phyloP scores from a whole-genome alignment of 331 rosid species.

The Acacia concinna region DNA sequence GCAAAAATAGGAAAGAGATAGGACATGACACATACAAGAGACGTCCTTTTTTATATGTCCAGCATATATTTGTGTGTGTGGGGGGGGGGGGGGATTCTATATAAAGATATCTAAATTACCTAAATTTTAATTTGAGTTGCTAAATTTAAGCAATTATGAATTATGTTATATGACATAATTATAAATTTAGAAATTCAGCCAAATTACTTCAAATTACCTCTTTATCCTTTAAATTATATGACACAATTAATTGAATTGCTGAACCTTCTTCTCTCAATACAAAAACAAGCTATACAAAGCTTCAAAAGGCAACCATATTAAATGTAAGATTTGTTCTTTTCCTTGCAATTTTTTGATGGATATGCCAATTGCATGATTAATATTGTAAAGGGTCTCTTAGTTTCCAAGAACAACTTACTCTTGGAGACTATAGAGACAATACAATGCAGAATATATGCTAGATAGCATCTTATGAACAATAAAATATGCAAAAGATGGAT shows the following conservation, averaged over 20 bases:
- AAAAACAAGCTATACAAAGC: slow-evolving; percentile 8
- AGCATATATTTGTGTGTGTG: too few relatives aligned
- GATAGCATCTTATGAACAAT: slow-evolving; percentile 10
- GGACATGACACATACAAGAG: too few relatives aligned
- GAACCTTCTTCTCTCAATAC: not conserved
- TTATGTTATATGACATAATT: too few relatives aligned
- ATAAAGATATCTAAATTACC: too few relatives aligned
- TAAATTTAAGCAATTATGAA: too few relatives aligned
- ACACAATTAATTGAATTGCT: not conserved
- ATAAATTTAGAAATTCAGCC: too few relatives aligned
- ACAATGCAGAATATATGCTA: slow-evolving; percentile 32
- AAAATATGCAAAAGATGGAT: not conserved
- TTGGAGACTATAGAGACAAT: not conserved
- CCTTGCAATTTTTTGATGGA: not conserved
- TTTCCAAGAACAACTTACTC: not conserved
- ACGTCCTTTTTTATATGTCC: too few relatives aligned
- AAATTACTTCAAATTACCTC: too few relatives aligned
- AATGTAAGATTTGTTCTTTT: not conserved
- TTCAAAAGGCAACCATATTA: not conserved
- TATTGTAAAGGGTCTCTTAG: not conserved
- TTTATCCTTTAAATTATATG: too few relatives aligned
- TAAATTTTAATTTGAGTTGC: too few relatives aligned
- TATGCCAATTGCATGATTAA: not conserved
- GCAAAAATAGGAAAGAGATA: too few relatives aligned
- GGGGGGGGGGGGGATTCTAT: too few relatives aligned